phyloP scores from a whole-genome alignment of 371 early-diverging fungal species.

The Batkoa obscura region DNA sequence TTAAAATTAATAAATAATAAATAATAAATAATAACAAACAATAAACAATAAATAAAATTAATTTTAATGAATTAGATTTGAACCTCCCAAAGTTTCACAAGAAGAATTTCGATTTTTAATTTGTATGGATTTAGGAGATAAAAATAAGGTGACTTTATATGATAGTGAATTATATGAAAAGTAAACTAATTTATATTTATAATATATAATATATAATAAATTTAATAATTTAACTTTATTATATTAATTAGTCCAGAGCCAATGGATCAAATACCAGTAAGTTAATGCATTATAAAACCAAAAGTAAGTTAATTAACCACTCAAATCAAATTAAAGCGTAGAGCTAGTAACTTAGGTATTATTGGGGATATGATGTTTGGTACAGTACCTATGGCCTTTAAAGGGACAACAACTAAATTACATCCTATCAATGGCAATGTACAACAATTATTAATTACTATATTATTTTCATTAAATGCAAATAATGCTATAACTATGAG shows the following conservation, averaged over 20 bases:
- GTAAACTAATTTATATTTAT: too few species aligned
- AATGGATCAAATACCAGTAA: not conserved
- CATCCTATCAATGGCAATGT: constrained; percentile 28
- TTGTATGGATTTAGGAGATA: not conserved
- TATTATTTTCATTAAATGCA: constrained; percentile 36
- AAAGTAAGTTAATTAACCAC: not conserved
- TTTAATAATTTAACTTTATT: too few species aligned
- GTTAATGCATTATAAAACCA: not conserved
- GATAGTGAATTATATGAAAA: not conserved
- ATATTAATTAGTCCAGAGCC: not conserved
- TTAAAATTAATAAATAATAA: too few species aligned
- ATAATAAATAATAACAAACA: too few species aligned
- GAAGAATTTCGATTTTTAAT: not conserved
- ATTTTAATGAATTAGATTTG: not conserved
- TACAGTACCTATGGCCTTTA: constrained; percentile 39
- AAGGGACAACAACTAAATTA: constrained; percentile 41
- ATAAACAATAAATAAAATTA: not conserved
- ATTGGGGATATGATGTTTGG: constrained; percentile 46
- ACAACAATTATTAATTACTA: constrained; percentile 35
- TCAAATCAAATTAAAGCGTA: constrained; percentile 11
- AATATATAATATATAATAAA: too few species aligned
- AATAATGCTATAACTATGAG: too few species aligned
- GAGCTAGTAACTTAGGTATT: constrained; percentile 19
- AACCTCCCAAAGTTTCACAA: not conserved
- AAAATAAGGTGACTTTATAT: not conserved